A percentile compares a stretch with the other conserved stretches of the same genome.
Evolutionary conservation across 1,284 basidiomycete species (phyloP).

Genomic region (Irpex rosettiformis): DNA sequence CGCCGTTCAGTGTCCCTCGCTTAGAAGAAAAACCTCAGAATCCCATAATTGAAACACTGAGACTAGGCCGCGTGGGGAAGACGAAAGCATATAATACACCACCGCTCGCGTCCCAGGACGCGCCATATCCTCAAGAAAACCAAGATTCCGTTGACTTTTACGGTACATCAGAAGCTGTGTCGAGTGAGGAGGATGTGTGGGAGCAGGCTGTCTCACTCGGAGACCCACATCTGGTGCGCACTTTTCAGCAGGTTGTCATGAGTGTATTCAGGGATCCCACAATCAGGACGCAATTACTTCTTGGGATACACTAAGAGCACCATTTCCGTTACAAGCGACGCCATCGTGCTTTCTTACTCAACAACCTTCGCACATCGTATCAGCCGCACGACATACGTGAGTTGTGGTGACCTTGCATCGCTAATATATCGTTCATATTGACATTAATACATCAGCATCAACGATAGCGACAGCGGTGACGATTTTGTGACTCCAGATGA

Average conservation of each 20-base stretch:
- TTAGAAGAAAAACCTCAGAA: conserved; percentile 70
- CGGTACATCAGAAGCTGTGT: neutral
- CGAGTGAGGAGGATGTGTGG: neutral
- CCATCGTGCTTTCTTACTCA: conserved; percentile 62
- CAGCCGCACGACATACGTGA: conserved; percentile 55
- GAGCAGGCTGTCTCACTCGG: neutral
- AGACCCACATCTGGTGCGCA: neutral
- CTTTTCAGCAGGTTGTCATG: neutral
- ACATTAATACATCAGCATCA: conserved; percentile 21
- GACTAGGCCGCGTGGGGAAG: neutral
- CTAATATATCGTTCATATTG: neutral
- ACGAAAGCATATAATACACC: neutral
- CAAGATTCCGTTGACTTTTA: neutral
- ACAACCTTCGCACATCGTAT: conserved; percentile 46
- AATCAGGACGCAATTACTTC: conserved; percentile 34
- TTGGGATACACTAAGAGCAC: conserved; percentile 53
- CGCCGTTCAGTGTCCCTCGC: conserved; percentile 52
- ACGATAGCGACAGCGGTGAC: conserved; percentile 28
- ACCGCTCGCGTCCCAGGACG: neutral
- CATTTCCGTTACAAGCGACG: conserved; percentile 23
- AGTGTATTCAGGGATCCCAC: neutral
- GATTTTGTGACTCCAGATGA: conserved; percentile 43
- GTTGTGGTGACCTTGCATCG: conserved; percentile 19
- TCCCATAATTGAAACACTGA: conserved; percentile 61
- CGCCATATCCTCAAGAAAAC: neutral